Conservation (phyloP, 208 protist species). For the Acanthamoeba triangularis region DNA sequence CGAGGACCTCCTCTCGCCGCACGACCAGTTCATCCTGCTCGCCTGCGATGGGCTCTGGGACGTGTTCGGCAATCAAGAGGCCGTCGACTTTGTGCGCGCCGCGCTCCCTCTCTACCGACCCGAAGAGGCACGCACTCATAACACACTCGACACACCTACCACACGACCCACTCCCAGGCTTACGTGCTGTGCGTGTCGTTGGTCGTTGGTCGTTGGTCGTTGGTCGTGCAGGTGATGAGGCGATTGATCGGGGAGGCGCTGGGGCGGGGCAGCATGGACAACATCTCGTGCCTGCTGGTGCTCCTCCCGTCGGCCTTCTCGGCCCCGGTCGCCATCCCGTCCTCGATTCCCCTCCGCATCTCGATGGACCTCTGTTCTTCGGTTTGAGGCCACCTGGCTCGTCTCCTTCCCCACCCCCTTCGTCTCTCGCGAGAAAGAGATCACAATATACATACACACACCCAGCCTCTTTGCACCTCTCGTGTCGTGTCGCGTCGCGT, state of each 20-base stretch:
- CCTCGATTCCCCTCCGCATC: neutral
- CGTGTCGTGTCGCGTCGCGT: no score
- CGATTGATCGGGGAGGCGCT: neutral
- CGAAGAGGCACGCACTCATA: neutral
- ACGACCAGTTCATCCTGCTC: slow-evolving; percentile 31
- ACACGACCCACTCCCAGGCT: neutral
- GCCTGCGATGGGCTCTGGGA: slow-evolving; percentile 44
- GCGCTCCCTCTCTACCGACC: neutral
- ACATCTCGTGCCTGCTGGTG: slow-evolving; percentile 4
- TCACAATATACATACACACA: no score
- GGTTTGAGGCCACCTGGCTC: neutral
- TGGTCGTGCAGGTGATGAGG: neutral
- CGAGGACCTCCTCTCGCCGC: neutral
- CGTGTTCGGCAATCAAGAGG: slow-evolving; percentile 11
- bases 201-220: no score
- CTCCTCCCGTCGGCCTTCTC: neutral
- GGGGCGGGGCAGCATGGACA: slow-evolving; percentile 26
- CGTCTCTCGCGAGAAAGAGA: no score
- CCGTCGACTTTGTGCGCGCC: slow-evolving; percentile 19
- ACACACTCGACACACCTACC: no score
- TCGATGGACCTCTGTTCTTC: neutral
- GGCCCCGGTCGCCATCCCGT: neutral
- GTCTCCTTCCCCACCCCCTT: no score
- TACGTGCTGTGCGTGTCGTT: no score
- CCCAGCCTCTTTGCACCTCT: no score